These are phyloP conservation scores for Neofusicoccum parvum DNA, from an alignment of 2,329 filamentous ascomycete species.

Conservation along the genomic window DNA sequence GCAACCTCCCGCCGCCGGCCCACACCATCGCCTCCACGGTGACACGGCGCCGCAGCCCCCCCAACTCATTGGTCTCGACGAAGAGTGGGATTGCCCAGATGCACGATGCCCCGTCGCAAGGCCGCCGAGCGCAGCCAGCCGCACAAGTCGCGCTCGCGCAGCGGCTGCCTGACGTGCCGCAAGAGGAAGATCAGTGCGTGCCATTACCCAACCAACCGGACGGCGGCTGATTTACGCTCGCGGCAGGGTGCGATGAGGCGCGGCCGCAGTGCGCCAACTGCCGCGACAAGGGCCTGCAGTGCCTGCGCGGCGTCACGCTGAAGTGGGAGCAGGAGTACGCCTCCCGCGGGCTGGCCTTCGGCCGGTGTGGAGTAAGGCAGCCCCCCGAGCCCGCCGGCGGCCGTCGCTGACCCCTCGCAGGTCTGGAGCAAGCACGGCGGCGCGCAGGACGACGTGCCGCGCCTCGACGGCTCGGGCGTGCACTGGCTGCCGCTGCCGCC, in stretches of 20 bases:
- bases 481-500: conserved; percentile 26
- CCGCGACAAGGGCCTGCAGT: conserved; percentile 37
- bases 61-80: background rate
- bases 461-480: conserved; percentile 15
- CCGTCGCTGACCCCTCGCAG: background rate
- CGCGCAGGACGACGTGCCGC: conserved; percentile 22
- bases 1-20: background rate
- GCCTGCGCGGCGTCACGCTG: conserved; percentile 33
- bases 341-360: conserved; percentile 46
- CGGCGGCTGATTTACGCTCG: background rate
- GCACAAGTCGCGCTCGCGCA: conserved; percentile 35
- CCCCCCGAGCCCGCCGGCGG: background rate
- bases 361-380: conserved; percentile 36
- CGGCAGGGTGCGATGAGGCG: conserved; percentile 40
- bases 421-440: conserved; percentile 37
- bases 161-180: conserved; percentile 45
- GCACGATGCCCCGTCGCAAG: conserved; percentile 26
- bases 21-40: background rate
- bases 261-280: conserved; percentile 44
- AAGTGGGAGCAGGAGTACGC: conserved; percentile 42
- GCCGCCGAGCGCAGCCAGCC: conserved; percentile 23
- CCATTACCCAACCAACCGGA: background rate
- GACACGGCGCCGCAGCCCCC: background rate
- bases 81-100: background rate
- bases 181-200: conserved; percentile 37